A percentile compares a stretch with the other conserved stretches of the same genome.
Evolutionary conservation across 2,329 filamentous ascomycete species (phyloP).

Genomic region (Pseudogymnoascus sp.): DNA sequence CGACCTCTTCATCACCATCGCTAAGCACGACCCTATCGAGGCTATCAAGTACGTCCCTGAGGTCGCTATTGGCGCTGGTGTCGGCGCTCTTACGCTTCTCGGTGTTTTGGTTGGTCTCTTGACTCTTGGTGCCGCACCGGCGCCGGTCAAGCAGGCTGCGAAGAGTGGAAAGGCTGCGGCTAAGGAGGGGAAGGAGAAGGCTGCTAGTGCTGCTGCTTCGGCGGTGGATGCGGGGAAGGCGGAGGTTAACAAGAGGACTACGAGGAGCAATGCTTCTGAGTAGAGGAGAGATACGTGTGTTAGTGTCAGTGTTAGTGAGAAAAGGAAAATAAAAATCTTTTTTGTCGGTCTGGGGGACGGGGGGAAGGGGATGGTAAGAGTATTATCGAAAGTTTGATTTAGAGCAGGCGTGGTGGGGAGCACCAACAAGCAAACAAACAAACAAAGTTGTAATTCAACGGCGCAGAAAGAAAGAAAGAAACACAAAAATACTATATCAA

Average conservation of each 20-base stretch:
- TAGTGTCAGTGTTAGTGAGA: background rate
- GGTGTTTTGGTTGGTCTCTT: constrained; percentile 61
- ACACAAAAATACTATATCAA: background rate
- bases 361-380: background rate
- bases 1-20: constrained; percentile 80
- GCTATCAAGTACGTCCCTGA: constrained; percentile 87
- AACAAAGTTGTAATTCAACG: background rate
- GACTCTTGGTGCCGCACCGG: constrained; percentile 52
- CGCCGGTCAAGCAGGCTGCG: constrained; percentile 66
- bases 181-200: constrained; percentile 69
- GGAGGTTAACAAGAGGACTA: constrained; percentile 13
- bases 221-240: constrained; percentile 67
- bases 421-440: background rate
- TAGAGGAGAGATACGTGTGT: background rate
- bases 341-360: background rate
- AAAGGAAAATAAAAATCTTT: background rate
- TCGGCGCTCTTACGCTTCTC: constrained; percentile 59
- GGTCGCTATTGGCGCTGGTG: constrained; percentile 71
- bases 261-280: background rate
- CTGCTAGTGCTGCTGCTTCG: constrained; percentile 46
- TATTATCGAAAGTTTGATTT: background rate
- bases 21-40: constrained; percentile 67
- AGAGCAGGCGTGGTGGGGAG: background rate
- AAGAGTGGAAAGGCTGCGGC: constrained; percentile 59
- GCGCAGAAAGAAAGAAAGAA: background rate